Evolutionary conservation across 768 basidiomycete genomes (phyloP).

Genomic region (Leccinum rimulosum): DNA sequence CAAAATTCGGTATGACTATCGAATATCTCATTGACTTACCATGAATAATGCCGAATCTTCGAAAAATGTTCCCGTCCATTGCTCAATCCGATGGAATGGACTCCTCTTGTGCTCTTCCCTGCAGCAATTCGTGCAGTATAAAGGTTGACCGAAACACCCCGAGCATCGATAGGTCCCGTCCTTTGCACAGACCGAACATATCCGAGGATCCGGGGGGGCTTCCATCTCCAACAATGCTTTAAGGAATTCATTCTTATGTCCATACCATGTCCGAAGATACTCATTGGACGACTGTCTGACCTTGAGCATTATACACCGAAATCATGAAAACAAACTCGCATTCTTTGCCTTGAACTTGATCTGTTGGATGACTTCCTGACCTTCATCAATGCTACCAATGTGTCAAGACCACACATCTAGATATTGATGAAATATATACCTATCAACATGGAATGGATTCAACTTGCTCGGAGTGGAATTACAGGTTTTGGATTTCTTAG

Average conservation of each 20-base stretch:
- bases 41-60: not conserved
- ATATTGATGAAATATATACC: no score
- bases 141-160: not conserved
- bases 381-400: no score
- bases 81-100: not conserved
- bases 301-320: no score
- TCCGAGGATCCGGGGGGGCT: not conserved
- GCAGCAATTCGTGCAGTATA: not conserved
- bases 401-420: no score
- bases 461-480: no score
- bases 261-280: not conserved
- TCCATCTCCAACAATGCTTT: not conserved
- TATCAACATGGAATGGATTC: no score
- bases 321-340: no score
- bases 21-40: not conserved
- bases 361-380: no score
- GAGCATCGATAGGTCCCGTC: not conserved
- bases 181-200: not conserved
- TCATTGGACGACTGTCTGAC: not conserved
- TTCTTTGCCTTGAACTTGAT: no score
- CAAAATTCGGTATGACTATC: not conserved
- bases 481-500: no score
- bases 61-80: not conserved
- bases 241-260: not conserved
- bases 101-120: not conserved